Conservation (phyloP, 768 basidiomycete genomes). For the Tylopilus rubrobrunneus region DNA sequence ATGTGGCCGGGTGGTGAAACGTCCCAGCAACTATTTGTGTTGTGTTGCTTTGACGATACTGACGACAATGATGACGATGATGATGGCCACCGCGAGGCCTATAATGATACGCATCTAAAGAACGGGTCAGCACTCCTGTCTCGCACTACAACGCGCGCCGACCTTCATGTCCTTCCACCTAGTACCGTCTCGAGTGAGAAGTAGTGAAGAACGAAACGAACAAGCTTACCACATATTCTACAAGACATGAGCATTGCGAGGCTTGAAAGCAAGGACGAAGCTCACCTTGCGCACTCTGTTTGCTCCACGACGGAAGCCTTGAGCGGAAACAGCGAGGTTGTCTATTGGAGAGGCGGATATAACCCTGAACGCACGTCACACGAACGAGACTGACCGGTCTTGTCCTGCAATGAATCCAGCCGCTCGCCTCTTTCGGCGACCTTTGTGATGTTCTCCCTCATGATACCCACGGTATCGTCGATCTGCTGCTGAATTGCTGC, state of each 20-base stretch:
- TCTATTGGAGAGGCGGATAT: conserved; percentile 44
- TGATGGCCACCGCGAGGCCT: conserved; percentile 80
- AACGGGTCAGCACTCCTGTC: conserved; percentile 8
- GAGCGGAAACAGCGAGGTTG: conserved; percentile 96
- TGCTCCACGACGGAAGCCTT: conserved; percentile 96
- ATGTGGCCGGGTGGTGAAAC: no score
- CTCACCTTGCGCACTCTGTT: conserved; percentile 93
- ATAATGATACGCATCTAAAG: conserved; percentile 95
- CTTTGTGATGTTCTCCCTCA: conserved; percentile 97
- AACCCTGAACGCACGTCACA: neutral
- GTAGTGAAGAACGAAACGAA: neutral
- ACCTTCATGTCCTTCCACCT: conserved; percentile 99
- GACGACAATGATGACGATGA: conserved; percentile 94
- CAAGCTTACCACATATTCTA: conserved; percentile 87
- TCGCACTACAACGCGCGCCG: conserved; percentile 14
- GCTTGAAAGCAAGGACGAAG: neutral
- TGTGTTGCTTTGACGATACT: conserved; percentile 86
- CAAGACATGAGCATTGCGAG: conserved; percentile 7
- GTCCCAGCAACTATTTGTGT: conserved; percentile 29
- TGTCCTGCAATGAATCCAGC: conserved; percentile 92
- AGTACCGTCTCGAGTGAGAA: conserved; percentile 7
- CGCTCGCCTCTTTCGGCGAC: conserved; percentile 94
- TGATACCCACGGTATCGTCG: conserved; percentile 94
- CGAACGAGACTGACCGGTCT: conserved; percentile 75
- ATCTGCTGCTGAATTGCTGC: conserved; percentile 96